Percentiles rank a stretch among this genome's conserved stretches.
Conservation (phyloP, 2,329 filamentous ascomycete genomes). For the Acrocalymma vagum region DNA sequence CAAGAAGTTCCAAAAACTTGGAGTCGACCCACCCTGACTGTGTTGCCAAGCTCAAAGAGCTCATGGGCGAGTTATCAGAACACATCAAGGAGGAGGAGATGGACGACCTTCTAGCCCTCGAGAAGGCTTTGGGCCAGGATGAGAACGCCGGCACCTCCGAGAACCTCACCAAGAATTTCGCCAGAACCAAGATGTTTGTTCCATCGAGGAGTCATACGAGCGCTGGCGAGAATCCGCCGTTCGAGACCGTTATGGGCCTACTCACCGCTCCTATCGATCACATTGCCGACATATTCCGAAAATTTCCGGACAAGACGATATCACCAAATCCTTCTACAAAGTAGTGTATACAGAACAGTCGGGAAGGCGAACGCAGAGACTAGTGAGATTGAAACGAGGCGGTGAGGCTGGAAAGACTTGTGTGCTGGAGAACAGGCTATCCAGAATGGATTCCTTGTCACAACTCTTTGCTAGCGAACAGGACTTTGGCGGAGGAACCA, state of each 20-base stretch:
- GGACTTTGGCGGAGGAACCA: no score
- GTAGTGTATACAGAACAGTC: no score
- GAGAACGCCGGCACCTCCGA: conserved; percentile 30
- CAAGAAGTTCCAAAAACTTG: conserved; percentile 41
- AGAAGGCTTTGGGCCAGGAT: conserved; percentile 23
- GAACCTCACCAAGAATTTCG: conserved; percentile 38
- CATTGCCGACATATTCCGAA: conserved; percentile 63
- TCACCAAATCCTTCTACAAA: conserved; percentile 33
- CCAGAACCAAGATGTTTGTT: conserved; percentile 39
- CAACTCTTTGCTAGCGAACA: no score
- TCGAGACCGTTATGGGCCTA: conserved; percentile 64
- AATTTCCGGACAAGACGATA: conserved; percentile 57
- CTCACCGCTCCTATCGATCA: conserved; percentile 66
- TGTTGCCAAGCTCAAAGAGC: conserved; percentile 30
- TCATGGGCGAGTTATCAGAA: conserved; percentile 27
- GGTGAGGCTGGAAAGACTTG: no score
- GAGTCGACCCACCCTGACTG: conserved; percentile 27
- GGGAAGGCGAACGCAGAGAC: no score
- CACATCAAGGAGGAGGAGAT: conserved; percentile 44
- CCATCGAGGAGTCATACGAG: conserved; percentile 40
- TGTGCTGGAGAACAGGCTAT: no score
- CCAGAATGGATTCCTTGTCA: no score
- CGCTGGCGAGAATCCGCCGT: conserved; percentile 60
- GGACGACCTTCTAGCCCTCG: conserved; percentile 39
- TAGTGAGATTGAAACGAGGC: no score